These are phyloP conservation scores for Irpex sp. DNA, from an alignment of 1,284 basidiomycete species.

Conservation along the genomic window DNA sequence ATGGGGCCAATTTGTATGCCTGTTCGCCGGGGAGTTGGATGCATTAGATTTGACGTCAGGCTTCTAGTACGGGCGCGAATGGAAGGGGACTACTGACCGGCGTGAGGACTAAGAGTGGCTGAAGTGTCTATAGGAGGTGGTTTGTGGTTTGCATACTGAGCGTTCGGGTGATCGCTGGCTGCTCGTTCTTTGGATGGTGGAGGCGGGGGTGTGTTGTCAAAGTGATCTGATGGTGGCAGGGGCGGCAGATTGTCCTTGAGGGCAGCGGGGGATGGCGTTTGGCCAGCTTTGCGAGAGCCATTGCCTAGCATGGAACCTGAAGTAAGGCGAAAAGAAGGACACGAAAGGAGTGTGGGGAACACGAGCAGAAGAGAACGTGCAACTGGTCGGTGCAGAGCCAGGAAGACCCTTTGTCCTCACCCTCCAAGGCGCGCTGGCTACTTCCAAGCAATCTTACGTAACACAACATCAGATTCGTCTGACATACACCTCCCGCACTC, in stretches of 20 bases:
- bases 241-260: conserved; percentile 33
- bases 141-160: conserved; percentile 11
- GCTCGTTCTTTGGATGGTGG: conserved; percentile 34
- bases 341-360: conserved; percentile 14
- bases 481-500: neutral
- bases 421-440: neutral
- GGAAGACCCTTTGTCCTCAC: no score
- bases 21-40: conserved; percentile 9
- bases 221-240: conserved; percentile 26
- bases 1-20: conserved; percentile 23
- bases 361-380: conserved; percentile 2
- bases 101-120: conserved; percentile 23
- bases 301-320: conserved; percentile 22
- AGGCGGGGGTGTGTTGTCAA: conserved; percentile 24
- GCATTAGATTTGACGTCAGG: neutral
- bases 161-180: conserved; percentile 11
- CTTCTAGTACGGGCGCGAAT: neutral
- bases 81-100: conserved; percentile 14
- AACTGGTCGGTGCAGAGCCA: neutral
- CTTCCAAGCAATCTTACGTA: neutral
- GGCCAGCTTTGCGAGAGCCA: conserved; percentile 7
- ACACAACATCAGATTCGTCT: neutral
- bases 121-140: conserved; percentile 29
- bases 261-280: conserved; percentile 28
- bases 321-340: conserved; percentile 10